Percentiles rank a stretch among this genome's conserved stretches.
Conservation (phyloP, 305 asterid species). For the Petunia hybrid region DNA sequence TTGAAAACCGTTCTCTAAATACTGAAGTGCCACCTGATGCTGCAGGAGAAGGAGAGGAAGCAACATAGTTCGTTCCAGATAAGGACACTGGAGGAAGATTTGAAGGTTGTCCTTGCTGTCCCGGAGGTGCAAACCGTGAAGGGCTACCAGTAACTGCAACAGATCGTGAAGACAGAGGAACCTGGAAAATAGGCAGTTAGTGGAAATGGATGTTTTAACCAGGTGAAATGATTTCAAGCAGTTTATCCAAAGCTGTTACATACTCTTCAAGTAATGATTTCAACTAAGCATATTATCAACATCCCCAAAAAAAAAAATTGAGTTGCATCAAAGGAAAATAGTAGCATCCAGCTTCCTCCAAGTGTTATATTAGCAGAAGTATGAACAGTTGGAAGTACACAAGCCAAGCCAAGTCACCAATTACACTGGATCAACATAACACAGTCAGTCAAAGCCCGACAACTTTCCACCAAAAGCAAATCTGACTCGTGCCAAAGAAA, state of each 20-base stretch:
- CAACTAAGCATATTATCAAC: neutral
- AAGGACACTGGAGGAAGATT: constrained; percentile 59
- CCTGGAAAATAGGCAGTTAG: constrained; percentile 50
- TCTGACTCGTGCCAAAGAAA: neutral
- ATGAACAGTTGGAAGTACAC: neutral
- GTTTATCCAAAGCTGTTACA: neutral
- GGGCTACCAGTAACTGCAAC: constrained; percentile 72
- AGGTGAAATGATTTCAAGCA: neutral
- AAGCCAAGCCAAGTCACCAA: neutral
- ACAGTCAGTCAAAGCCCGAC: neutral
- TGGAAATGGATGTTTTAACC: constrained; percentile 27
- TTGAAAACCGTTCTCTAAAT: constrained; percentile 70
- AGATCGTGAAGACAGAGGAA: constrained; percentile 65
- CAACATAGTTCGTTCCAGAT: constrained; percentile 68
- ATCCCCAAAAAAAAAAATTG: neutral
- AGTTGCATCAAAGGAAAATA: neutral
- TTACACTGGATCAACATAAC: neutral
- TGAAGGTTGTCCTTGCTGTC: constrained; percentile 57
- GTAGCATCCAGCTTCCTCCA: neutral
- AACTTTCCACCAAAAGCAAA: neutral
- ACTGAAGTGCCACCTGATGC: constrained; percentile 93
- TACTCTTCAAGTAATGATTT: neutral
- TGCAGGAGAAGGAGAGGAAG: constrained; percentile 93
- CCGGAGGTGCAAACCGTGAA: constrained; percentile 72
- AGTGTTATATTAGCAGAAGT: neutral